Conservation (phyloP, 192 early-diverging fungal genomes). For the Rhizoclosmatium globosum region DNA sequence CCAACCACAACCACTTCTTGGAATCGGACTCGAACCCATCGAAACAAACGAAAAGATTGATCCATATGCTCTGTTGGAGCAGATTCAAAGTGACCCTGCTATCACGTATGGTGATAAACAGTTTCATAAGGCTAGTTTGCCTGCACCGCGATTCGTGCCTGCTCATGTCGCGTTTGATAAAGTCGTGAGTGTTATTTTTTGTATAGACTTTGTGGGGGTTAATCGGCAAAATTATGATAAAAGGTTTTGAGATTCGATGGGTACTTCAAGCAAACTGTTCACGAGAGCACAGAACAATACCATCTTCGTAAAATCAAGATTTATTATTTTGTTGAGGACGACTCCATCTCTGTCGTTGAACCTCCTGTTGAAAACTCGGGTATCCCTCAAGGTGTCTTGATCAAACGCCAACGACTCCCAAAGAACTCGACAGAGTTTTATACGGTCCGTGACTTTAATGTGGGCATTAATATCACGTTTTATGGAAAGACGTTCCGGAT, state of each 20-base stretch:
- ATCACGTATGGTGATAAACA: slow-evolving; percentile 59
- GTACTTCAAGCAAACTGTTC: slow-evolving; percentile 72
- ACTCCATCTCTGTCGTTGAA: slow-evolving; percentile 71
- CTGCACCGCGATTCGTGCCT: slow-evolving; percentile 54
- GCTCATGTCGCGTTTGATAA: slow-evolving; percentile 71
- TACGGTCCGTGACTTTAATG: slow-evolving; percentile 61
- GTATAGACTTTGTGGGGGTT: not conserved
- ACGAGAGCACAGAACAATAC: slow-evolving; percentile 68
- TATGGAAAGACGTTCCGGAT: slow-evolving; percentile 71
- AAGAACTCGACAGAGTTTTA: slow-evolving; percentile 62
- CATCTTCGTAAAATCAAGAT: slow-evolving; percentile 66
- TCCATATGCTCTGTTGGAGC: slow-evolving; percentile 47
- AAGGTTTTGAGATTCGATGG: slow-evolving; percentile 68
- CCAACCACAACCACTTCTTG: slow-evolving; percentile 43
- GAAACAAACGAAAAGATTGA: slow-evolving; percentile 22
- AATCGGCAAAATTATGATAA: not conserved
- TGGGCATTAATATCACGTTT: slow-evolving; percentile 64
- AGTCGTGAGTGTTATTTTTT: slow-evolving; percentile 55
- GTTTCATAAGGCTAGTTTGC: slow-evolving; percentile 22
- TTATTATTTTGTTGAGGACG: slow-evolving; percentile 69
- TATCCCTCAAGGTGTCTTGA: slow-evolving; percentile 69
- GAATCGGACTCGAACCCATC: slow-evolving; percentile 49
- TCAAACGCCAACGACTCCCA: slow-evolving; percentile 69
- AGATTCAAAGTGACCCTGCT: slow-evolving; percentile 45
- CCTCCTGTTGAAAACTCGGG: slow-evolving; percentile 69